Base-by-base conservation (phyloP, 768 basidiomycete species). In the Xerocomus spinulosus region DNA sequence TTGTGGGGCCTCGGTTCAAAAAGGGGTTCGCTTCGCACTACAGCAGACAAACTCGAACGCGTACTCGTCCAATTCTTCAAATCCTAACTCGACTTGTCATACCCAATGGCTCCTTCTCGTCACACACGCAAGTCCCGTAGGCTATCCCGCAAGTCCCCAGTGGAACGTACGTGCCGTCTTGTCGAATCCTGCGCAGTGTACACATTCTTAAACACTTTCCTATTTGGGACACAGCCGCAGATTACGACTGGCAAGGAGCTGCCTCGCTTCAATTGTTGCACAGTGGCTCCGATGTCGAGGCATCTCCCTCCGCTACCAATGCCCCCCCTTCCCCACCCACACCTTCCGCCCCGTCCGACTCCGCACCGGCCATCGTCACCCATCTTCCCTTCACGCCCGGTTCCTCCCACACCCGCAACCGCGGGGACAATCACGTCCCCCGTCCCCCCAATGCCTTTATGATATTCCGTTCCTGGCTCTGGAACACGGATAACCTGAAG, bases 401-500 rank as follows among this genome's bases (percentile, higher is more conserved):
- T 25, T 63, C 70, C n/a, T 70, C 75, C 8, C 75, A 75, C 46
- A 64, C 63, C 0, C 70, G 72, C 47, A 72, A 68, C 53, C 68
- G 66, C 59, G 67, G 62, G 58, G 67, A 59, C 9, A 73, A 72
- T 29, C 82, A 82, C 60, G 78, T 91, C 30, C 82, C 81, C 26
- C 82, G 90, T 13, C 91, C 91, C 2, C 76, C 85, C 46, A 94
- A 93, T 59, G 84, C 89, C 9, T 94, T 92, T 73, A 89, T 92
- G 68, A 71, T 91, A 50, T 92, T 80, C 63, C 82, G 90, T 33
- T 87, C 82, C 17, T 77, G 77, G 59, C 76, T 85, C 36, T 77
- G 86, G 69, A 67, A 71, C 43, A 75, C 76, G 51, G 68, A 73
- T 3, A 69, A 73, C 30, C 62, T 74, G 25, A 79, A 79, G 42